Conservation (phyloP, 345 rosid genomes). For the Syzygium oleosum region DNA sequence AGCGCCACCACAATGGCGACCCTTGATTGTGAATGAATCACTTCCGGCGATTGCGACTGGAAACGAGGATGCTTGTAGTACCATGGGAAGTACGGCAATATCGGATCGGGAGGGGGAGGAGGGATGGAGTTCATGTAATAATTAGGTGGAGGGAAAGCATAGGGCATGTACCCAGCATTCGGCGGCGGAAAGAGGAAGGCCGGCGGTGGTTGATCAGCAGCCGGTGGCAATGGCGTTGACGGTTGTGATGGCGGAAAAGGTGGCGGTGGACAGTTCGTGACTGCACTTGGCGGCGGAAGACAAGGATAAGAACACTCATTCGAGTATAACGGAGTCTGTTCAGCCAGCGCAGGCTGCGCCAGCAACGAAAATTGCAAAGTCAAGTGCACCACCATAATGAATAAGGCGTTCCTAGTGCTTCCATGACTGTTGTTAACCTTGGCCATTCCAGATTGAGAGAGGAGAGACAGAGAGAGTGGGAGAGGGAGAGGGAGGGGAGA, state of each 20-base stretch:
- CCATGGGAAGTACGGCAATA: constrained; percentile 43
- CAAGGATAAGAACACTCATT: constrained; percentile 23
- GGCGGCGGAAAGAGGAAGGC: background rate
- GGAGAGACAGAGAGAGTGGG: background rate
- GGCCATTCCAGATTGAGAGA: background rate
- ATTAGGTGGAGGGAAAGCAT: constrained; percentile 7
- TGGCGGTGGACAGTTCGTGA: constrained; percentile 21
- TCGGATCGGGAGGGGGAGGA: constrained; percentile 55
- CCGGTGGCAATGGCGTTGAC: background rate
- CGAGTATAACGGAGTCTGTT: background rate
- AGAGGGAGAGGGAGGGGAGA: background rate
- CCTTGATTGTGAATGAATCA: background rate
- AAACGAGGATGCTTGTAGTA: constrained; percentile 43
- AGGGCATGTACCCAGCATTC: background rate
- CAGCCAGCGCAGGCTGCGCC: constrained; percentile 1
- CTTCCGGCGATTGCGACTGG: constrained; percentile 5
- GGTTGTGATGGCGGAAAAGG: constrained; percentile 8
- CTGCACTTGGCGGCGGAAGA: constrained; percentile 23
- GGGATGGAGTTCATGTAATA: background rate
- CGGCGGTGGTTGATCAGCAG: background rate
- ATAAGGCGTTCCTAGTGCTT: background rate
- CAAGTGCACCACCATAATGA: background rate
- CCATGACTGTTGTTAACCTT: background rate
- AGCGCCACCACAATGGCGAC: background rate
- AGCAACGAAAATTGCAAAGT: constrained; percentile 1